Evolutionary conservation across 2,329 filamentous ascomycete genomes (phyloP).

Genomic region (Magnaporthiopsis rhizophila): DNA sequence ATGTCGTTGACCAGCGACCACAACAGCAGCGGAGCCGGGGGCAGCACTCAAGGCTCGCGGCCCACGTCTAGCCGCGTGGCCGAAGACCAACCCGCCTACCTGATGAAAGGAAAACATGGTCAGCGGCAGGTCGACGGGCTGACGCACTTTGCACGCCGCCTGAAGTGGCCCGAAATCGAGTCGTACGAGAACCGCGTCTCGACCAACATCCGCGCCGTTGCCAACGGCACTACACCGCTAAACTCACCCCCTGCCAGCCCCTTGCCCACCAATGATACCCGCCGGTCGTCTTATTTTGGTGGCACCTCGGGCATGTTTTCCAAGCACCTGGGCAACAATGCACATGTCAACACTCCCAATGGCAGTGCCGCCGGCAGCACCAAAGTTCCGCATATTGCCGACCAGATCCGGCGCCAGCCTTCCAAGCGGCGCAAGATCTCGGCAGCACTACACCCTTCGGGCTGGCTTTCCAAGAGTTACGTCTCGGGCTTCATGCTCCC

Average conservation of each 20-base stretch:
- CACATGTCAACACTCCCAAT: constrained; percentile 13
- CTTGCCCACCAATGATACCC: constrained; percentile 16
- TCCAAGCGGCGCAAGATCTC: constrained; percentile 46
- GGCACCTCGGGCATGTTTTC: constrained; percentile 15
- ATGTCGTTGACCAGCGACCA: constrained; percentile 34
- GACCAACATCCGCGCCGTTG: constrained; percentile 36
- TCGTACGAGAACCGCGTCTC: constrained; percentile 39
- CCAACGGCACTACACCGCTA: constrained; percentile 30
- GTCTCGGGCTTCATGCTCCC: constrained; percentile 58
- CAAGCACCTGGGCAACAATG: neutral
- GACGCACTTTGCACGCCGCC: constrained; percentile 53
- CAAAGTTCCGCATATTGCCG: constrained; percentile 1
- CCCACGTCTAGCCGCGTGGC: constrained; percentile 13
- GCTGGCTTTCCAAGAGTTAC: constrained; percentile 63
- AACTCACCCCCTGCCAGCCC: constrained; percentile 29
- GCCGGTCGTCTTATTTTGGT: constrained; percentile 39
- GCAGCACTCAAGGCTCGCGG: constrained; percentile 16
- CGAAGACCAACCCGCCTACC: constrained; percentile 31
- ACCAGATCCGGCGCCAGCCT: constrained; percentile 21
- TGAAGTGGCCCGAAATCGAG: constrained; percentile 56
- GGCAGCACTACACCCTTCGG: constrained; percentile 48
- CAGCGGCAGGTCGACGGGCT: constrained; percentile 53
- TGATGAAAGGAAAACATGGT: constrained; percentile 46
- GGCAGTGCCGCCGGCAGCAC: constrained; percentile 1
- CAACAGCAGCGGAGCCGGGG: constrained; percentile 26